Evolutionary conservation across 1,284 basidiomycete genomes (phyloP).

Genomic region (Ceratobasidium sp.): DNA sequence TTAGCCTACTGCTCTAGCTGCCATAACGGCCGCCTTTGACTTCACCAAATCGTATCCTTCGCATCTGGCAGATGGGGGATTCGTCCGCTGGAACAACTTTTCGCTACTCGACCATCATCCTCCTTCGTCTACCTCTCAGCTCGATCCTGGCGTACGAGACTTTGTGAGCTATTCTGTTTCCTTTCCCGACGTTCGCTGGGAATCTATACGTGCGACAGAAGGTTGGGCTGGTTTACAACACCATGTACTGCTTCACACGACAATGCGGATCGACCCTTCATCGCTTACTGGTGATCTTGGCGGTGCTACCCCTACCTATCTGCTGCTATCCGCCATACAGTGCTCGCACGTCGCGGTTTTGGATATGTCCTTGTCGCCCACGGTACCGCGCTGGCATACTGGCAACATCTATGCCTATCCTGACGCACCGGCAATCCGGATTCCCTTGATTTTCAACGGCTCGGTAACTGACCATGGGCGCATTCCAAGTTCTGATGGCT

Average conservation of each 20-base stretch:
- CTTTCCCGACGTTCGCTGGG: constrained; percentile 73
- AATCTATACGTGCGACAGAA: constrained; percentile 72
- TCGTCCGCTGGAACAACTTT: constrained; percentile 68
- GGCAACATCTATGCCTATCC: constrained; percentile 80
- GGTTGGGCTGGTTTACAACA: constrained; percentile 88
- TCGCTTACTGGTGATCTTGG: constrained; percentile 7
- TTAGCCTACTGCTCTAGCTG: constrained; percentile 51
- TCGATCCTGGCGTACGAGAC: constrained; percentile 52
- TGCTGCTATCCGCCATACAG: constrained; percentile 65
- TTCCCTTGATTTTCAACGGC: constrained; percentile 62
- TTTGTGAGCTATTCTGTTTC: constrained; percentile 68
- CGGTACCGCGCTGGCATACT: constrained; percentile 71
- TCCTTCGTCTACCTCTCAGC: neutral
- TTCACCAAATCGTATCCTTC: constrained; percentile 66
- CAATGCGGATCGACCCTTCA: constrained; percentile 68
- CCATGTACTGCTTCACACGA: constrained; percentile 72
- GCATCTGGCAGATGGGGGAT: constrained; percentile 71
- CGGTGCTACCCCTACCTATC: constrained; percentile 53
- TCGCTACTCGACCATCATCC: constrained; percentile 1
- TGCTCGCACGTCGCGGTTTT: constrained; percentile 77
- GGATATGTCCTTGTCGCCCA: constrained; percentile 56
- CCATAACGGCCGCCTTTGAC: constrained; percentile 58
- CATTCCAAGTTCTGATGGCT: neutral
- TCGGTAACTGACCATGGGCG: neutral
- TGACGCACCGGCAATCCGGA: constrained; percentile 61